A percentile compares a stretch with the other conserved stretches of the same genome.
These are phyloP conservation scores for Schizophyllum amplum DNA, from an alignment of 1,284 basidiomycete species.

Conservation along the genomic window DNA sequence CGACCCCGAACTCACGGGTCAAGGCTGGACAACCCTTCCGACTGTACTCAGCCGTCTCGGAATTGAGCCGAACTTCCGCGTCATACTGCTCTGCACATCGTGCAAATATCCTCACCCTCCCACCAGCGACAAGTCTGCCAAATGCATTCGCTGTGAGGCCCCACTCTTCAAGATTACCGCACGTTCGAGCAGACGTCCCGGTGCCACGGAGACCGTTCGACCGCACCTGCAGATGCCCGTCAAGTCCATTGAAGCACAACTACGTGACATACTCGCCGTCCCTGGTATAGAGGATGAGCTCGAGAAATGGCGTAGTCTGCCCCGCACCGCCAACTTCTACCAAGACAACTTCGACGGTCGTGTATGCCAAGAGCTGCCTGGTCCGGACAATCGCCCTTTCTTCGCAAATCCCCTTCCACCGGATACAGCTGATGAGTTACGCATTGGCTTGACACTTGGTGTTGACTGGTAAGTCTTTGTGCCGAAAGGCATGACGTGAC, in stretches of 20 bases:
- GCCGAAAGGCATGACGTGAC: conserved; percentile 18
- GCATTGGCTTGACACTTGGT: conserved; percentile 18
- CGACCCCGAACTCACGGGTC: background rate
- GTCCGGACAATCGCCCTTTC: conserved; percentile 9
- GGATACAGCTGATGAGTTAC: conserved; percentile 12
- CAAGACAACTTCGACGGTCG: conserved; percentile 10
- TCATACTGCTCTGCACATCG: background rate
- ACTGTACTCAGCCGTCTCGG: conserved; percentile 2
- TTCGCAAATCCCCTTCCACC: conserved; percentile 6
- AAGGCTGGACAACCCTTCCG: background rate
- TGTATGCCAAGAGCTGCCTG: conserved; percentile 8
- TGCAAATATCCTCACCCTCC: conserved; percentile 1
- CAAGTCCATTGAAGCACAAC: conserved; percentile 12
- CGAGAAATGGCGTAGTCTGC: conserved; percentile 5
- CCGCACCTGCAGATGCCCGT: conserved; percentile 6
- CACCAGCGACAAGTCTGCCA: background rate
- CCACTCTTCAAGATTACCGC: conserved; percentile 1
- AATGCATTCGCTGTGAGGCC: background rate
- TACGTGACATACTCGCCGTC: conserved; percentile 9
- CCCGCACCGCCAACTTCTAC: too few species aligned
- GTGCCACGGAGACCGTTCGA: background rate
- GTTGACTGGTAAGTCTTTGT: conserved; percentile 20
- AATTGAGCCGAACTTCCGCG: background rate
- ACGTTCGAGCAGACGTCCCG: too few species aligned
- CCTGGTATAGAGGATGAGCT: conserved; percentile 15